Conservation (phyloP, 768 basidiomycete species). For the Gloeopeniophorella convolvens region DNA sequence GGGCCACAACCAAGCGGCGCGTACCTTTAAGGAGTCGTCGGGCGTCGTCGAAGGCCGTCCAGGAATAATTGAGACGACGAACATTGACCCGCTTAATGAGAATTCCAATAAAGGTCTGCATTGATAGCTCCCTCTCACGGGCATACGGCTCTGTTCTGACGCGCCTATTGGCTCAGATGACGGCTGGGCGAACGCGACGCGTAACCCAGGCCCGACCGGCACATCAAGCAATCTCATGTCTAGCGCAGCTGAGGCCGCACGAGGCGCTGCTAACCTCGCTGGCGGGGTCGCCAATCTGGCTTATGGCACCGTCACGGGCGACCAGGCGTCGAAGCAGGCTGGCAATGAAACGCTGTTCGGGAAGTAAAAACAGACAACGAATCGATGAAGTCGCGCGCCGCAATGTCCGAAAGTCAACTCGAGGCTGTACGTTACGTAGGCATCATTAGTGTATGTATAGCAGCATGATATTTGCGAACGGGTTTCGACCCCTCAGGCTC, state of each 20-base stretch:
- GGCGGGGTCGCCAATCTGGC: constrained; percentile 33
- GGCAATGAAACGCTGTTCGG: constrained; percentile 31
- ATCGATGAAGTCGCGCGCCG: too few relatives aligned
- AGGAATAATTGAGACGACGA: constrained; percentile 48
- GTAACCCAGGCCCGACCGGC: constrained; percentile 17
- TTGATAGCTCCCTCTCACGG: not conserved
- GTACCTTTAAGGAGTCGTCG: constrained; percentile 35
- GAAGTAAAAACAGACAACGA: too few relatives aligned
- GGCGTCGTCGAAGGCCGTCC: constrained; percentile 49
- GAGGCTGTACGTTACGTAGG: too few relatives aligned
- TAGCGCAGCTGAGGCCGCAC: constrained; percentile 20
- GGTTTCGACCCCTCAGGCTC: too few relatives aligned
- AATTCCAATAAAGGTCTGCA: constrained; percentile 37
- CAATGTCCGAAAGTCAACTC: too few relatives aligned
- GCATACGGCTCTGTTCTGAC: not conserved
- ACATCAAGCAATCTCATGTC: constrained; percentile 5
- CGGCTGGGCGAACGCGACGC: constrained; percentile 35
- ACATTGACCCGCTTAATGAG: constrained; percentile 47
- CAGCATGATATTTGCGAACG: too few relatives aligned
- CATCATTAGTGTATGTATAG: too few relatives aligned
- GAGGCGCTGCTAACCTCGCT: constrained; percentile 27
- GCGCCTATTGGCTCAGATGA: constrained; percentile 28
- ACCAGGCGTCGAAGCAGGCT: constrained; percentile 30
- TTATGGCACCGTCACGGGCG: constrained; percentile 33
- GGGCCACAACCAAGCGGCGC: constrained; percentile 35